Base-by-base conservation (phyloP, 2,329 filamentous ascomycete genomes). In the Thielaviopsis cerberus region DNA sequence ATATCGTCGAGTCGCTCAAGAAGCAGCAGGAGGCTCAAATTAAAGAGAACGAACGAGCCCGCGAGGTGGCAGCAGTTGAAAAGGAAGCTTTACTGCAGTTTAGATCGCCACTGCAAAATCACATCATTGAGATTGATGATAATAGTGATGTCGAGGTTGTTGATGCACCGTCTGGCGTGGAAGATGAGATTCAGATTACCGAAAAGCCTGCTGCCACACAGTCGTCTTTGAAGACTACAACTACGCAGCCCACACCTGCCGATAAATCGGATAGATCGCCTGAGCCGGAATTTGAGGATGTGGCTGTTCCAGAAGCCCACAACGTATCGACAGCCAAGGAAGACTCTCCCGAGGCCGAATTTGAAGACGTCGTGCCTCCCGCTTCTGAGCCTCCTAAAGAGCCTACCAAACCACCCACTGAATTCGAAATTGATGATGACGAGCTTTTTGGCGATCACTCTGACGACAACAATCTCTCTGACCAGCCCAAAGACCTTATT, bases 401-500 rank as follows among this genome's bases (percentile, higher is more conserved):
- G 24, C 55, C 50, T n/a, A n/a, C n/a, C n/a, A 53, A 45, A 41
- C 34, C 15, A 6, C 13, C 34, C 7, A 17, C n/a, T 10, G 48
- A 24, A 2, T 53, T 54, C 57, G 54, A 59, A 25, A 61, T 63
- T 4, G 68, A 71, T 30, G 70, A 73, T 17, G 71, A 74, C 45
- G 69, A 73, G 7, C 64, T 71, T 0, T 72, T 72, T 27, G 74
- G 73, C 15, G 74, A 77, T 17, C 25, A 55, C 20, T 51, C 55
- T 8, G 51, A 52, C 20, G 53, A 56, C 22, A 53, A 57, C 20
- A 53, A 25, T 26, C 53, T 51, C 17, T 50, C 57, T 1, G 81
- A 86, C 45, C 85, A 90, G 20, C 82, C 86, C 62, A 80, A 83
- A 54, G 80, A 83, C 22, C 83, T 85, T 64, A 92, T 86, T 34